Base-by-base conservation (phyloP, 2,329 filamentous ascomycete genomes). In the Ophiocordyceps camponoti-rufipedis region DNA sequence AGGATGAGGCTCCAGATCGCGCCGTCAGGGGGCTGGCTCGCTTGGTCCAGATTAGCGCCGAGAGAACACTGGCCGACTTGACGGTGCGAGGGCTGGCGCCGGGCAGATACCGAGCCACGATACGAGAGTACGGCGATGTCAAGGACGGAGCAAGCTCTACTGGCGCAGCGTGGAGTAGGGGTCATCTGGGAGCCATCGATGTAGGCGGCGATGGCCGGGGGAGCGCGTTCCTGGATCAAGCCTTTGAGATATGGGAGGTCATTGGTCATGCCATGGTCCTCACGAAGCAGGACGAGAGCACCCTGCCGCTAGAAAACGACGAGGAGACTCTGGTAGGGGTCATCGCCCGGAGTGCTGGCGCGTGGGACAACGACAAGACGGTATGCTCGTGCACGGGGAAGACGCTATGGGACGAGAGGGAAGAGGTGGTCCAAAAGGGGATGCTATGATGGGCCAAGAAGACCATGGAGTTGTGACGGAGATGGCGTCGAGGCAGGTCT, bases 311-410 rank as follows among this genome's bases (percentile, higher is more conserved):
- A 53, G 70, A 71, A 54, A 88, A 94, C 53, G 85, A 94, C 58
- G 72, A 79, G 46, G 78, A 93, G 60, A 94, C 87, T 18, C 69
- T 95, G 44, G 85, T 94, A 2, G 91, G 91, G 9, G 88, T 98
- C 44, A 85, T 98, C 64, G 91, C 91, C 43, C 73, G 91, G 58
- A 95, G 88, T 62, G 89, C 91, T 14, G 91, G 91, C n/a, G 82
- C 94, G 49, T 98, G 91, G 91, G 89, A 95, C 62, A 94, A 98
- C 56, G 86, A 95, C 60, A 98, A 96, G 73, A 94, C 85, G 42
- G 89, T 98, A 6, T 98, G 91, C 62, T 94, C 87, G 43, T 98
- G 91, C 64, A 94, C 87, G 35, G 91, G 91, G 4, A 96, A 96
- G 76, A 96, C 88, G 47, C 76, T 98, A 11, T 98, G 91, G 91